phyloP scores from a whole-genome alignment of 208 protist species.

The Leishmania turanica region DNA sequence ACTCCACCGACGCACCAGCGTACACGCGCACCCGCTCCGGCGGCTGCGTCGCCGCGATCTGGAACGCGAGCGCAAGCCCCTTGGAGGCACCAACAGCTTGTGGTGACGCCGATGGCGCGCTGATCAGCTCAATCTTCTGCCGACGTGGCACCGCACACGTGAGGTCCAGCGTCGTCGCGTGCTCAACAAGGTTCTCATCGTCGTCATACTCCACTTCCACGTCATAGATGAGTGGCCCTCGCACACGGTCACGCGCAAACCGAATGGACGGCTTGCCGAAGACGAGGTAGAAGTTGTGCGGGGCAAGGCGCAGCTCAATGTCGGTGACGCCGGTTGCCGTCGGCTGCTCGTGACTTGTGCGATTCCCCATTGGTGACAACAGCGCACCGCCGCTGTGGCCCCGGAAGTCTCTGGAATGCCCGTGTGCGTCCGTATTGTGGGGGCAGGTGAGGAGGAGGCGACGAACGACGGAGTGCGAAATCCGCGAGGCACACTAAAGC shows the following conservation, averaged over 20 bases:
- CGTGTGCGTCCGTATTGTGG: background rate
- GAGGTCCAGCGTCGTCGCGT: conserved; percentile 50
- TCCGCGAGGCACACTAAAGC: background rate
- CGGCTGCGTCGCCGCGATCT: conserved; percentile 13
- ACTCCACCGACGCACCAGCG: conserved; percentile 14
- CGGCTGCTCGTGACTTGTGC: conserved; percentile 11
- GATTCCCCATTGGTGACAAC: conserved; percentile 18
- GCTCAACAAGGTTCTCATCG: conserved; percentile 45
- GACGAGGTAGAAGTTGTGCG: conserved; percentile 68
- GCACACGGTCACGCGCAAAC: conserved; percentile 34
- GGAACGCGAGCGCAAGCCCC: conserved; percentile 26
- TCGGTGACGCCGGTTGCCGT: conserved; percentile 6
- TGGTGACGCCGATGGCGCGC: background rate
- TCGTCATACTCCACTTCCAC: conserved; percentile 48
- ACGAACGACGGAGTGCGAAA: background rate
- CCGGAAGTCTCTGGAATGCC: background rate
- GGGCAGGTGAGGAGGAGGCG: background rate
- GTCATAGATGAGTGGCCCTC: conserved; percentile 68
- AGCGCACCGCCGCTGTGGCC: background rate
- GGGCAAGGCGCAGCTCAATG: conserved; percentile 29
- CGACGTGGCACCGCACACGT: conserved; percentile 24
- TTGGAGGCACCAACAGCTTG: background rate
- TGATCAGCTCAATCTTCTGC: conserved; percentile 26
- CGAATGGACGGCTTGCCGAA: conserved; percentile 59
- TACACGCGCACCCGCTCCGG: conserved; percentile 24